Base-by-base conservation (phyloP, 163 green algal species). In the Prototheca stagnorum region DNA sequence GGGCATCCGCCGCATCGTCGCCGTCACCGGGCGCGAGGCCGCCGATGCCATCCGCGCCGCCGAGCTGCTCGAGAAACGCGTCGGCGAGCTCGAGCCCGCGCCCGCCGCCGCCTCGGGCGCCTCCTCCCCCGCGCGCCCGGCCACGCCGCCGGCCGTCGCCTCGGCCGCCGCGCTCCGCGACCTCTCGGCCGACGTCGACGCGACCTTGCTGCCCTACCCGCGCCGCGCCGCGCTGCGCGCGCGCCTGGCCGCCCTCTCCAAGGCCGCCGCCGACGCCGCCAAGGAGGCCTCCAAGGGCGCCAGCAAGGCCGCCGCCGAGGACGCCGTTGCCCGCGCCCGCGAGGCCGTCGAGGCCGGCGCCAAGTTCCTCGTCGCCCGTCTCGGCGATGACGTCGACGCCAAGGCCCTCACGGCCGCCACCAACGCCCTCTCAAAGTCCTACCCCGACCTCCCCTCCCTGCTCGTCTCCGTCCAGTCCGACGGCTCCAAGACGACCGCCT, bases 1-100 rank as follows among this genome's bases (percentile, higher is more conserved):
- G 80, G 88, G 61, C 33, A 25, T 70, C 16, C 44, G 61, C 21
- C 78, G 90, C 40, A 81, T 98, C 31, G 70, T 95, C 22, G 90
- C 78, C 2, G 63, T 94, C 20, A 94, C 82, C 12, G 73, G 67
- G 2, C 56, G 58, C 6, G 77, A 83, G 42, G 89, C 89, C 2
- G 53, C 60, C 27, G 54, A 52, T 14, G 88, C 89, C 28, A 78
- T 92, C n/a, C 57, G 47, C 12, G 56, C 62, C 35, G 85, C 65
- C 0, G 71, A 79, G 24, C 27, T 45, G 20, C 67, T 95, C 42
- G 51, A 47, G 27, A 40, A 39, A 5, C 39, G 68, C 37, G 46
- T 88, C 44, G 56, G 52, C 9, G 60, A 48, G 16, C 64, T 69
- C 8, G 53, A 61, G 26, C 41, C 42, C 28, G 59, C 80, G 52